Base-by-base conservation (phyloP, 139 green algal genomes). In the Nannochloris sp. region DNA sequence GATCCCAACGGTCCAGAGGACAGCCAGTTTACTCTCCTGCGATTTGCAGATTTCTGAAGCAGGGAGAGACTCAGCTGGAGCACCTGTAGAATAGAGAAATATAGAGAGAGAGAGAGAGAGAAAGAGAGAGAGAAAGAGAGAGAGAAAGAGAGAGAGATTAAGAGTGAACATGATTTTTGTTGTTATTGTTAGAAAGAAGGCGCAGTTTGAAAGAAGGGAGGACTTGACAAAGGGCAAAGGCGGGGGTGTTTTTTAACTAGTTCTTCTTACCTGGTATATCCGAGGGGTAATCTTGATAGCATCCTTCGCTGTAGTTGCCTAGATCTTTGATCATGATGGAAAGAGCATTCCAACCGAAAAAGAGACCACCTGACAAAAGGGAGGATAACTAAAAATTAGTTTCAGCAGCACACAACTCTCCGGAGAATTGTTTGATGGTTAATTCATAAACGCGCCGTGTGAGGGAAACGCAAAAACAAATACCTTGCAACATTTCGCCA, bases 281-380 rank as follows among this genome's bases (percentile, higher is more conserved):
- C 30, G 19, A 46, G 4, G 1, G 35, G n/a, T n/a, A n/a, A n/a
- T n/a, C n/a, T 24, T 33, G 3, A 8, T 6, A 23, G 24, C 78
- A 85, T 0, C 47, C 54, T 7, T 48, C 46, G 13, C 34, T 54
- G 29, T 72, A 86, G 61, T 78, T 80, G 13, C 51, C 45, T n/a
- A 67, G 53, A 2, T 63, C 65, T 25, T 73, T 74, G 2, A 86
- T 54, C 56, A 81, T 83, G 10, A 82, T 38, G 2, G 76, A 71
- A 27, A 86, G 44, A 2, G 73, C 72, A 36, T 78, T 82, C 77
- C 76, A 86, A 7, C 80, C 80, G 59, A 86, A 86, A 24, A 86
- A 73, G 1, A 86, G 72, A 25, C 80, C 80, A 8, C 77, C 77
- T 83, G 27, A 60, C 30, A 24, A 55, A 35, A 4, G 42, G 3